Evolutionary conservation across 2,329 filamentous ascomycete genomes (phyloP).

Genomic region (Erysiphe pulchra): DNA sequence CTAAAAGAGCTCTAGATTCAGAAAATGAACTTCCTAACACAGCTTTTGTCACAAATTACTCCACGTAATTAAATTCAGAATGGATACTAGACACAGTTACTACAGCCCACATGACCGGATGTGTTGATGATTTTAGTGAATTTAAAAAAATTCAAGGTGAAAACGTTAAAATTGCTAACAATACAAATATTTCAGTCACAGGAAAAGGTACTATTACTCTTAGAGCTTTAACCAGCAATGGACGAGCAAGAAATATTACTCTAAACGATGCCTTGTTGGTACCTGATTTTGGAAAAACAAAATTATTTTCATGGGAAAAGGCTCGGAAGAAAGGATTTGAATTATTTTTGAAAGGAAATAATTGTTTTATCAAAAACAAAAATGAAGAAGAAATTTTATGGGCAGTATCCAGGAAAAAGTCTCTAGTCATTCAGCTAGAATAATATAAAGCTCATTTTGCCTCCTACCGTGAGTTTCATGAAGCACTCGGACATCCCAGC

Average conservation of each 20-base stretch:
- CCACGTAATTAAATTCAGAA: background rate
- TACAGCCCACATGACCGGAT: background rate
- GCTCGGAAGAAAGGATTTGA: background rate
- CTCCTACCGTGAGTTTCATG: background rate
- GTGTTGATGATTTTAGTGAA: background rate
- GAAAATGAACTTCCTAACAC: background rate
- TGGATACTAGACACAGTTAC: background rate
- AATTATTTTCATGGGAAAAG: slow-evolving; percentile 1
- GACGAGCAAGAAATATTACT: background rate
- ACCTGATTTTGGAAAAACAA: background rate
- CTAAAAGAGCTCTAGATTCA: background rate
- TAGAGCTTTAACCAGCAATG: background rate
- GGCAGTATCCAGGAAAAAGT: background rate
- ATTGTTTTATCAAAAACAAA: background rate
- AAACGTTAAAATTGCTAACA: background rate
- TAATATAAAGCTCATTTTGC: background rate
- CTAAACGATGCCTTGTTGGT: background rate
- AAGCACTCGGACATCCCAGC: background rate
- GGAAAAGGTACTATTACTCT: background rate
- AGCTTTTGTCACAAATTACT: background rate
- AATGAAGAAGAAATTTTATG: background rate
- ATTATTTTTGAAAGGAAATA: background rate
- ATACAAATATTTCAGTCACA: background rate
- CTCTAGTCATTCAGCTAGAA: background rate
- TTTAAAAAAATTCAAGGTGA: background rate